phyloP scores from a whole-genome alignment of 805 yeast genomes.

The Pichia scutulata region DNA sequence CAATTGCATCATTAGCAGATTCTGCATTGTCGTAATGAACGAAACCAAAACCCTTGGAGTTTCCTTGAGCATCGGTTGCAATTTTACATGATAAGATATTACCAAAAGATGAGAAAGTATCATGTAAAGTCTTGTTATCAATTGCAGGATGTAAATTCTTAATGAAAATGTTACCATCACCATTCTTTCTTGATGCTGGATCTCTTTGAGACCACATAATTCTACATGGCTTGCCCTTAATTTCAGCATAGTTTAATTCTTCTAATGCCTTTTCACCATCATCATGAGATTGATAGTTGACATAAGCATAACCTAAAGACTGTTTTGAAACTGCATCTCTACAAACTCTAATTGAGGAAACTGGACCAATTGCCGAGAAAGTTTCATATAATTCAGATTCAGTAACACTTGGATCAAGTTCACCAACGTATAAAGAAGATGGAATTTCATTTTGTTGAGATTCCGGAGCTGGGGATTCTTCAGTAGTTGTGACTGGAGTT shows the following conservation, averaged over 20 bases:
- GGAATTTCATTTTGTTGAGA: conserved; percentile 46
- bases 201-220: conserved; percentile 99
- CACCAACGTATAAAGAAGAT: conserved; percentile 95
- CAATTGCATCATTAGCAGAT: conserved; percentile 91
- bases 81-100: conserved; percentile 93
- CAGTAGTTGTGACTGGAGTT: conserved; percentile 28
- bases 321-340: conserved; percentile 97
- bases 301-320: conserved; percentile 97
- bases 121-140: conserved; percentile 97
- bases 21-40: conserved; percentile 93
- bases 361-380: conserved; percentile 91
- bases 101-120: conserved; percentile 96
- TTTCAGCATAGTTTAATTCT: conserved; percentile 86
- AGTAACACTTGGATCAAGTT: conserved; percentile 83
- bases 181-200: conserved; percentile 89
- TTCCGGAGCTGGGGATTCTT: conserved; percentile 27
- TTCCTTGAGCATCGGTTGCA: conserved; percentile 87
- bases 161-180: conserved; percentile 94
- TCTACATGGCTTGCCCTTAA: conserved; percentile 96
- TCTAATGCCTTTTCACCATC: conserved; percentile 94
- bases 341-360: conserved; percentile 95
- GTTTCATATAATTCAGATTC: conserved; percentile 93
- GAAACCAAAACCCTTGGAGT: conserved; percentile 93
- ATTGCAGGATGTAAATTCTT: conserved; percentile 97
- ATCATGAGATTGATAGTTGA: conserved; percentile 80